Base-by-base conservation (phyloP, 2,329 filamentous ascomycete species). In the Drechslerella coelobrocha region DNA sequence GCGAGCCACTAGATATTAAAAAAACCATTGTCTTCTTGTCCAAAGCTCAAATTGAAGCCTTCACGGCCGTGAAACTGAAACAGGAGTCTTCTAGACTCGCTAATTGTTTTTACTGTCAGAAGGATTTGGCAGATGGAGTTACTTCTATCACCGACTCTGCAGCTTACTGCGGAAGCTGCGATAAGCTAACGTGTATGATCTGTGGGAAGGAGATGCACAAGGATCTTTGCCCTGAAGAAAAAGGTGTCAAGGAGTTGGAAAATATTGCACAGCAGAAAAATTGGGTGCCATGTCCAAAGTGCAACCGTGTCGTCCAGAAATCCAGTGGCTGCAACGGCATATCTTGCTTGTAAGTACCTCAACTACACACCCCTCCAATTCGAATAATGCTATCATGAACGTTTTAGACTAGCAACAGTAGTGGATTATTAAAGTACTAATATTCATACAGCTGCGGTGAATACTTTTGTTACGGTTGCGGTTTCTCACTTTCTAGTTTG, bases 201-300 rank as follows among this genome's bases (percentile, higher is more conserved):
- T 69, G 63, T 19, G 41, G 45, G 7, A 53, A 69, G 2, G 43
- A 31, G 17, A 61, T 61, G 57, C 63, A 69, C 24, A 61, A 45
- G 14, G 29, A 48, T 29, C 8, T 57, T 12, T 69, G 63, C 12
- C 63, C 63, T 0, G n/a, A 61, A 29, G 47, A 37, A 2, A 17
- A 56, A 14, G 63, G 51, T 1, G 34, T 45, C 3, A 19, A 27
- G 8, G 63, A 57, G 43, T 10, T 69, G 2, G 14, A 24, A 6
- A 39, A 34, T 1, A 39, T 31, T 3, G 56, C 39, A 1, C 7
- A 14, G 19, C 27, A 52, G 9, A 14, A 23, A 10, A 17, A 31
- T 5, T 69, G 63, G 63, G 17, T 9, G 2, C 9, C 29, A 6
- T 69, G 65, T 17, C 65, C 57, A 0, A 69, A 54, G 21, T 69